Evolutionary conservation across 192 early-diverging fungal genomes (phyloP).

Genomic region (Backusella macrospora): DNA sequence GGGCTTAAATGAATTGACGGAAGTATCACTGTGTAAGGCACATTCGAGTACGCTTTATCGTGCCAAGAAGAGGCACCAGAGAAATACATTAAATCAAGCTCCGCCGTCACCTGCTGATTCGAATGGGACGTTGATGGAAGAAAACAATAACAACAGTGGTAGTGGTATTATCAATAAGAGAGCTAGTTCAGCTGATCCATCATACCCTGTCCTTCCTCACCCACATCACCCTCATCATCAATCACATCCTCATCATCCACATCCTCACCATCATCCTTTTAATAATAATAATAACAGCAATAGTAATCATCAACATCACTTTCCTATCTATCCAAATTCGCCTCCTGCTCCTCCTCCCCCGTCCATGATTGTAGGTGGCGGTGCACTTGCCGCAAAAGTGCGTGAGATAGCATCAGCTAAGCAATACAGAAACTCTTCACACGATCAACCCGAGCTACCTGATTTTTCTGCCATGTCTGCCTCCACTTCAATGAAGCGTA

Average conservation of each 20-base stretch:
- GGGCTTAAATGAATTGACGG: slow-evolving; percentile 27
- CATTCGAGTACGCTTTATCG: slow-evolving; percentile 42
- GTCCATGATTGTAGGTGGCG: not conserved
- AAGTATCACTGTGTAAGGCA: slow-evolving; percentile 46
- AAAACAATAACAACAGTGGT: not conserved
- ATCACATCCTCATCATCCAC: too few relatives aligned
- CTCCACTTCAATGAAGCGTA: slow-evolving; percentile 34
- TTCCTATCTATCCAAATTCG: not conserved
- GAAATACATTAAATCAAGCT: slow-evolving; percentile 6
- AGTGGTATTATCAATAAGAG: not conserved
- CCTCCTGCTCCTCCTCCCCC: not conserved
- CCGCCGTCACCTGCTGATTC: slow-evolving; percentile 28
- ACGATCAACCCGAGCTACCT: slow-evolving; percentile 16
- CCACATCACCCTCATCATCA: not conserved
- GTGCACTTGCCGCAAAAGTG: slow-evolving; percentile 26
- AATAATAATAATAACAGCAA: not conserved
- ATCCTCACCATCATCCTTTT: not conserved
- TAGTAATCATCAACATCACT: not conserved
- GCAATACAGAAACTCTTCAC: not conserved
- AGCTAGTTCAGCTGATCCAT: slow-evolving; percentile 6
- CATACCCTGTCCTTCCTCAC: slow-evolving; percentile 13
- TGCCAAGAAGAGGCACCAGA: slow-evolving; percentile 36
- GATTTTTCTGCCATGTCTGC: slow-evolving; percentile 23
- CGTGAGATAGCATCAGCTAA: slow-evolving; percentile 18
- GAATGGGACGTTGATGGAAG: slow-evolving; percentile 16